phyloP scores from a whole-genome alignment of 495 filamentous ascomycete genomes.

The Lasiosphaeria ovina region DNA sequence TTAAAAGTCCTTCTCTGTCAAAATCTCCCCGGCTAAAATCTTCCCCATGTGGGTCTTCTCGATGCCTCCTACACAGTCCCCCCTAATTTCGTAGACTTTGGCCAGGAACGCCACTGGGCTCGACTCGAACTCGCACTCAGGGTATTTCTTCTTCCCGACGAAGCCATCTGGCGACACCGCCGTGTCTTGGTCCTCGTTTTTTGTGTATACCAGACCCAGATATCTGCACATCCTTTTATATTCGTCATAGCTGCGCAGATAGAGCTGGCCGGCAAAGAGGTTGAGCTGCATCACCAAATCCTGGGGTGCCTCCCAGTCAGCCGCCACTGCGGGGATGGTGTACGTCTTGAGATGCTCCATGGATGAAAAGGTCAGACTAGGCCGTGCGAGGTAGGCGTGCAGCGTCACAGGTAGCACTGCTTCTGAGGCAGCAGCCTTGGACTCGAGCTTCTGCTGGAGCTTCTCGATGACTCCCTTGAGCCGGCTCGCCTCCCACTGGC shows the following conservation, averaged over 20 bases:
- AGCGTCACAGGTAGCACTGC: constrained; percentile 44
- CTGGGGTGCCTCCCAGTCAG: constrained; percentile 17
- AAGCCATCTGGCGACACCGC: constrained; percentile 45
- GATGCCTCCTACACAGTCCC: constrained; percentile 22
- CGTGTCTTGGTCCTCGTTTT: constrained; percentile 15
- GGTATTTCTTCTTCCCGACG: constrained; percentile 35
- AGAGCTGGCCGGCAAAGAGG: constrained; percentile 68
- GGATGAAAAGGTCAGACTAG: constrained; percentile 39
- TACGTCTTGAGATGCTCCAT: constrained; percentile 52
- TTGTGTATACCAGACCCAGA: constrained; percentile 44
- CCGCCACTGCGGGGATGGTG: constrained; percentile 27
- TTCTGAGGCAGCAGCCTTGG: constrained; percentile 47
- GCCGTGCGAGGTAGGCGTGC: constrained; percentile 59
- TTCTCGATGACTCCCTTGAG: constrained; percentile 40
- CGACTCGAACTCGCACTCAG: constrained; percentile 30
- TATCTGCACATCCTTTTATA: constrained; percentile 54
- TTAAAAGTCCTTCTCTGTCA: constrained; percentile 31
- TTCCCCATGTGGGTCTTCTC: constrained; percentile 52
- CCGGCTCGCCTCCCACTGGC: constrained; percentile 59
- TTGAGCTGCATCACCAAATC: constrained; percentile 51
- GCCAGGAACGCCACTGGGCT: constrained; percentile 55
- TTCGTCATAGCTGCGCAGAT: constrained; percentile 51
- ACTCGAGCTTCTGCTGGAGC: constrained; percentile 30
- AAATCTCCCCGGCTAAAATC: constrained; percentile 43
- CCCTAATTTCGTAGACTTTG: constrained; percentile 49